Evolutionary conservation across 2,329 filamentous ascomycete species (phyloP).

Genomic region (Lachnellula suecica): DNA sequence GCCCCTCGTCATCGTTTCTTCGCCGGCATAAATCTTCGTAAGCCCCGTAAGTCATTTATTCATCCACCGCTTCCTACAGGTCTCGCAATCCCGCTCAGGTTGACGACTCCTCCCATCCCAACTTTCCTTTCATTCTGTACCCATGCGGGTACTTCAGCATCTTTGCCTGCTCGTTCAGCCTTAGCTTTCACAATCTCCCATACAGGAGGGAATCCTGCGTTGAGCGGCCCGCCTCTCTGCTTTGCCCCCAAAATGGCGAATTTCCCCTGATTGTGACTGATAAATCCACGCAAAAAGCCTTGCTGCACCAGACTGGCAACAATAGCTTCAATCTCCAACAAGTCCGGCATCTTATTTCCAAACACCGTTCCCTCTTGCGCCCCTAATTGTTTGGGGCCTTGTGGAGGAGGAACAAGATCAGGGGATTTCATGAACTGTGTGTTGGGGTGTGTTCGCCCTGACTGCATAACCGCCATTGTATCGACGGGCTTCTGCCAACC

Average conservation of each 20-base stretch:
- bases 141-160: slow-evolving; percentile 70
- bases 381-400: slow-evolving; percentile 47
- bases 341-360: slow-evolving; percentile 59
- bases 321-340: slow-evolving; percentile 72
- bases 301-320: slow-evolving; percentile 77
- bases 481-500: slow-evolving; percentile 45
- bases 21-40: too few relatives aligned
- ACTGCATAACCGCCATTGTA: slow-evolving; percentile 26
- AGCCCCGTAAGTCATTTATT: not conserved
- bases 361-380: slow-evolving; percentile 61
- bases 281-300: slow-evolving; percentile 78
- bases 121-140: slow-evolving; percentile 47
- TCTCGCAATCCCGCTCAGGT: slow-evolving; percentile 51
- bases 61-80: slow-evolving; percentile 40
- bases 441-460: slow-evolving; percentile 42
- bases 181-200: slow-evolving; percentile 67
- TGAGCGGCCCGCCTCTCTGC: slow-evolving; percentile 60
- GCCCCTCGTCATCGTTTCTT: too few relatives aligned
- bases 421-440: slow-evolving; percentile 48
- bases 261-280: slow-evolving; percentile 72
- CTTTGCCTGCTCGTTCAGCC: slow-evolving; percentile 53
- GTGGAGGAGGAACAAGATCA: slow-evolving; percentile 40
- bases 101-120: slow-evolving; percentile 54
- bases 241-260: slow-evolving; percentile 83
- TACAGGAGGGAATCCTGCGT: slow-evolving; percentile 73